Evolutionary conservation across 495 filamentous ascomycete species (phyloP), one percentile per base, ranked within the genome.

Genomic region (Chaetomium tenue): DNA sequence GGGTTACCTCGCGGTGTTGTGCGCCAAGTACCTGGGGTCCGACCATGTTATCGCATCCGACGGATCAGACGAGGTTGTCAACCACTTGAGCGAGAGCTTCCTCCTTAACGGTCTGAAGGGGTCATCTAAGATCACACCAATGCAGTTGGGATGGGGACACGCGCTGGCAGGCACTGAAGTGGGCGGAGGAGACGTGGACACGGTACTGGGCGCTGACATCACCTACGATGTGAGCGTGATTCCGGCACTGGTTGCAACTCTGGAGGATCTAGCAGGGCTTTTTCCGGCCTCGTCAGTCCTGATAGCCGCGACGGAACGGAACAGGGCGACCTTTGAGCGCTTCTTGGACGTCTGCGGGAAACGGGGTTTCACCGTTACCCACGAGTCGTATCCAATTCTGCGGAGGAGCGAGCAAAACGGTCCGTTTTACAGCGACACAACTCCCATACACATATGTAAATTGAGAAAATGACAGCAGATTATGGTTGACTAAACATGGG

Each of bases 1-100:
- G 0, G 93, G 93, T 0, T 89, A 96, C 65, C 75, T 97, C 6
- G 89, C 90, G 0, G 84, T 97, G 11, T 77, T 96, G 20, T 94
- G 89, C 66, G 89, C 89, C 3, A 90, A 88, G 66, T 79, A 89
- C 70, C 82, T 97, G 0, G 79, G 74, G n/a, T 82, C 88, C 2
- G 74, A 72, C 3, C 78, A 82, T 44, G 85, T 93, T 52, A 78
- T 91, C 11, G 84, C 87, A 6, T 96, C 92, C 0, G 93, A 98
- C 71, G 92, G 92, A 0, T 91, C 92, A 53, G 84, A 82, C 23
- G 82, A 83, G 39, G 83, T 97, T 16, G 81, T 95, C 51, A 83
- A 87, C 68, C 81, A 84, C 63, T 81, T 95, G n/a, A 75, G 79
- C 28, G 82, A 84, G 11, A 93, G 88, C 72, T 74, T 88, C 47